Evolutionary conservation across 208 protist genomes (phyloP).

Genomic region (Angomonas ambiguus): DNA sequence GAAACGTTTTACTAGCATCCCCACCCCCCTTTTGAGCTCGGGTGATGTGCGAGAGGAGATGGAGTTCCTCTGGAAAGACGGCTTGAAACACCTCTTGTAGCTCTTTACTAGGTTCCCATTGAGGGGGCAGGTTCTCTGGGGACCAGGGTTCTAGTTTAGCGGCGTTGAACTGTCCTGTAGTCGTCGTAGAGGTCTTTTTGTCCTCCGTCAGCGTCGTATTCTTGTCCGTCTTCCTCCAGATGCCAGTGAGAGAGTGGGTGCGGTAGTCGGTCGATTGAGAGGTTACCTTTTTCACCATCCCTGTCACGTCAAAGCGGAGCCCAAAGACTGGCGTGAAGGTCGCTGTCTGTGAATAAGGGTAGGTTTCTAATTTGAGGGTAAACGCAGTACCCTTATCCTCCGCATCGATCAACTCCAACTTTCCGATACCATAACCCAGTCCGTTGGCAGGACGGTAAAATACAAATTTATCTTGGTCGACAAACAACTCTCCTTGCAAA

Average conservation of each 20-base stretch:
- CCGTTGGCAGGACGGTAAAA: constrained; percentile 83
- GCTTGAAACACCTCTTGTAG: constrained; percentile 53
- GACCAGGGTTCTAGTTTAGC: constrained; percentile 77
- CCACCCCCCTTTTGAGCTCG: constrained; percentile 19
- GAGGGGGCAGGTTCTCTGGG: constrained; percentile 16
- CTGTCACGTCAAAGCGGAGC: constrained; percentile 42
- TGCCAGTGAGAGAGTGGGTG: constrained; percentile 73
- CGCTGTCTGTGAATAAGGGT: constrained; percentile 62
- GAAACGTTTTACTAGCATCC: not conserved
- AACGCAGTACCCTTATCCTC: constrained; percentile 52
- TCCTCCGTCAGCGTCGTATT: constrained; percentile 3
- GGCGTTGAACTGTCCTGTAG: constrained; percentile 70
- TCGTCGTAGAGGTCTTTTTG: not conserved
- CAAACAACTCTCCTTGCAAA: constrained; percentile 79
- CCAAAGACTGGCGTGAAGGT: constrained; percentile 37
- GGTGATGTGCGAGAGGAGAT: constrained; percentile 45
- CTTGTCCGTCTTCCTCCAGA: constrained; percentile 47
- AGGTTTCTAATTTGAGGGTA: constrained; percentile 61
- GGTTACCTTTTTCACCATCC: constrained; percentile 64
- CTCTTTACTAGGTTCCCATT: constrained; percentile 59
- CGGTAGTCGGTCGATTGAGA: constrained; percentile 50
- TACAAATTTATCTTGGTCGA: constrained; percentile 82
- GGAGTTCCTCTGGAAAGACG: constrained; percentile 63
- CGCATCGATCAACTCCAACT: constrained; percentile 40
- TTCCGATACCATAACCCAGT: constrained; percentile 83